Conservation (phyloP, 1,284 basidiomycete species). For the Schizophyllum amplum region DNA sequence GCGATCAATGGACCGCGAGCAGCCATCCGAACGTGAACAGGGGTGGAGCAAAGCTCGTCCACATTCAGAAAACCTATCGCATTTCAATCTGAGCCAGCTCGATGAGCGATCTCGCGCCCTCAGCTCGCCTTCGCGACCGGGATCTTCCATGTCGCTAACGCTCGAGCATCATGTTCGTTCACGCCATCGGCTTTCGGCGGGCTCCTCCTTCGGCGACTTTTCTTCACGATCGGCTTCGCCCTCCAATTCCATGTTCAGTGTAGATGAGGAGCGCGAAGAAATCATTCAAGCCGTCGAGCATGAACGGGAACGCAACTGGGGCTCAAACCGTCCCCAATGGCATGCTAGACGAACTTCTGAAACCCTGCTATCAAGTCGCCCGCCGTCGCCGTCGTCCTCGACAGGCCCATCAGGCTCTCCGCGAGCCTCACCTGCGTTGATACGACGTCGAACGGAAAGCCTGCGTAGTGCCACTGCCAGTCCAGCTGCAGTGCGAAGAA, state of each 20-base stretch:
- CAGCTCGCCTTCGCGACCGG: constrained; percentile 25
- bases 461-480: no score
- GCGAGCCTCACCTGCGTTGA: constrained; percentile 9
- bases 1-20: constrained; percentile 23
- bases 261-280: constrained; percentile 28
- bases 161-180: no score
- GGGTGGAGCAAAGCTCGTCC: constrained; percentile 11
- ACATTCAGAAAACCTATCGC: constrained; percentile 3
- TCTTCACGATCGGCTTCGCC: constrained; percentile 22
- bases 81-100: neutral
- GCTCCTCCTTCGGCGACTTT: constrained; percentile 14
- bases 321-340: constrained; percentile 49
- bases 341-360: constrained; percentile 13
- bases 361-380: constrained; percentile 4
- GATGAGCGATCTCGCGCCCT: constrained; percentile 19
- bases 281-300: constrained; percentile 31
- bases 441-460: no score
- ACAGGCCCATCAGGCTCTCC: constrained; percentile 14
- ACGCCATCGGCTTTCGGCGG: no score
- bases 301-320: constrained; percentile 47
- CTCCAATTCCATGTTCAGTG: constrained; percentile 28
- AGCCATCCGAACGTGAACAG: constrained; percentile 17
- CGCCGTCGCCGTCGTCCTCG: constrained; percentile 12
- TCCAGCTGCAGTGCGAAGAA: no score
- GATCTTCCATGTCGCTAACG: constrained; percentile 22